Base-by-base conservation (phyloP, 192 early-diverging fungal species). In the Bifiguratus adelaidae region DNA sequence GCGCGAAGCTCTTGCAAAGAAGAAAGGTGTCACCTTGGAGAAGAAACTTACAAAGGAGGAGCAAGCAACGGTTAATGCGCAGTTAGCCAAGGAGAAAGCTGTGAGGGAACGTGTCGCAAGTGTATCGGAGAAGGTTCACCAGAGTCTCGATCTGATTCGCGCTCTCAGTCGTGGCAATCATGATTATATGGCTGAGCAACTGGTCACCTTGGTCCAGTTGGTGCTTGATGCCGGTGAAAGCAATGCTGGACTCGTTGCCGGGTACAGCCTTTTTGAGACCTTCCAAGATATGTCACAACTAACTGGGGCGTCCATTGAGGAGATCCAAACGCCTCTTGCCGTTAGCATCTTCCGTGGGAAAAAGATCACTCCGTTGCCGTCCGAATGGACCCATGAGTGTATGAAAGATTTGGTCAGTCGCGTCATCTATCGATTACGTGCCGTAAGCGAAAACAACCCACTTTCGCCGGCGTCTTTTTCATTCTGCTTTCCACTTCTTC, bases 41-140 rank as follows among this genome's bases (percentile, higher is more conserved):
- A 16, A 50, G 12, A 84, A 82, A 57, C 55, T 78, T 29, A 78
- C 74, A 1, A 88, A 83, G 36, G 87, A 84, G 9, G 90, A 95
- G 51, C 72, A 84, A 46, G 74, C 71, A 22, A 61, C 82, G 8
- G 74, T 89, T 5, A 69, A 86, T 45, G 57, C 65, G 9, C 89
- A 90, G 61, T 52, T 77, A 1, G 73, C 64, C 20, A 83, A 83
- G 47, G 94, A 97, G 59, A 47, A 57, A 2, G 70, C 53, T 6
- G 81, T 87, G n/a, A 78, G 94, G 20, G 62, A 48, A 36, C 57
- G 69, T 7, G 88, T 91, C 3, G 68, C 77, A 27, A 46, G 45
- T 1, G 54, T 82, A 8, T 56, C 61, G 16, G 51, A 58, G 7
- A 65, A 58, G 12, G 43, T 92, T 23, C 48, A 50, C n/a, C 64